Conservation (phyloP, 768 basidiomycete species). For the Hebeloma cylindrosporum region DNA sequence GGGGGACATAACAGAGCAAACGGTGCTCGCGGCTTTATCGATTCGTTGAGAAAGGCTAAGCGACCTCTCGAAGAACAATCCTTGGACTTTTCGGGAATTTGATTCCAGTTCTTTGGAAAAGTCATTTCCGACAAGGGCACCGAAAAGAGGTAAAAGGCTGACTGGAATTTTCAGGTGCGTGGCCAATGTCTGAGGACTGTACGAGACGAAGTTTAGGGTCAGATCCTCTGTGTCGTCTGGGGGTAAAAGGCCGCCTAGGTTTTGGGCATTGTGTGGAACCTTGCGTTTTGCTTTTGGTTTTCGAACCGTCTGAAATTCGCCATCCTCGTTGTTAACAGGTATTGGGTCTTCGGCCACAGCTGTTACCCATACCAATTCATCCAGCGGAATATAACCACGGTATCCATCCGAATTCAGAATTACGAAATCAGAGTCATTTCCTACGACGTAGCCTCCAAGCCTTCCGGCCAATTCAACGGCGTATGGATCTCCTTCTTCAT, state of each 20-base stretch:
- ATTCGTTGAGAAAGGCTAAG: slow-evolving; percentile 64
- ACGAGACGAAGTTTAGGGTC: slow-evolving; percentile 55
- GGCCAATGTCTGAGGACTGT: slow-evolving; percentile 62
- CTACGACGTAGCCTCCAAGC: slow-evolving; percentile 71
- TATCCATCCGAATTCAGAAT: slow-evolving; percentile 77
- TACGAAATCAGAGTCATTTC: slow-evolving; percentile 82
- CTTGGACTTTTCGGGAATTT: slow-evolving; percentile 50
- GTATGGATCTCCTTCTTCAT: slow-evolving; percentile 81
- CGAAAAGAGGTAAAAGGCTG: slow-evolving; percentile 73
- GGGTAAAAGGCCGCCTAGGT: slow-evolving; percentile 50
- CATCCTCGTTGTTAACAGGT: slow-evolving; percentile 39
- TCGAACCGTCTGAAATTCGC: slow-evolving; percentile 59
- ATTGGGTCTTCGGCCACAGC: slow-evolving; percentile 27
- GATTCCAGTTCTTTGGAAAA: slow-evolving; percentile 57
- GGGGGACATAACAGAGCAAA: slow-evolving; percentile 54
- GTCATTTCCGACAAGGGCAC: slow-evolving; percentile 81
- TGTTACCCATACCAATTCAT: slow-evolving; percentile 70
- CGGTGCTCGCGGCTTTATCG: slow-evolving; percentile 56
- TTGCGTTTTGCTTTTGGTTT: slow-evolving; percentile 54
- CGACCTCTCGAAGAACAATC: slow-evolving; percentile 65
- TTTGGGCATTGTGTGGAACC: slow-evolving; percentile 21
- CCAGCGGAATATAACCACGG: slow-evolving; percentile 72
- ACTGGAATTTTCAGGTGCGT: slow-evolving; percentile 64
- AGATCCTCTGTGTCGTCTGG: slow-evolving; percentile 47
- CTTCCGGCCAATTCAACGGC: slow-evolving; percentile 82